Conservation (phyloP, 1,284 basidiomycete genomes). For the Anthracocystis setariae region DNA sequence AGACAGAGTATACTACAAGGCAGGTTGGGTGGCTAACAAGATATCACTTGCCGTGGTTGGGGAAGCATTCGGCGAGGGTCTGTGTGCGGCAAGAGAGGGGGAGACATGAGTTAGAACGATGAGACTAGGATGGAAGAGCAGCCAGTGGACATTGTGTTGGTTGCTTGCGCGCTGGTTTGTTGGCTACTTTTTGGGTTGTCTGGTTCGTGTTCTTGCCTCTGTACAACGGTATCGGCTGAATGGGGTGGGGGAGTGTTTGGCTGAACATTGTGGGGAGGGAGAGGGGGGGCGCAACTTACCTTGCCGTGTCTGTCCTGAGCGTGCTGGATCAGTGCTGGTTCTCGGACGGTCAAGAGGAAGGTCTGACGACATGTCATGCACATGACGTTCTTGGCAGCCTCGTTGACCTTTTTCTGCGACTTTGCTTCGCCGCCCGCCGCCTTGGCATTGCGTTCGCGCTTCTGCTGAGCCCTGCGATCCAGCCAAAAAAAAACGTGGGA, state of each 20-base stretch:
- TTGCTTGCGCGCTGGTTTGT: too few relatives aligned
- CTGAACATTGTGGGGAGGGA: too few relatives aligned
- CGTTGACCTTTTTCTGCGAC: conserved; percentile 66
- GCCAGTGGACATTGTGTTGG: too few relatives aligned
- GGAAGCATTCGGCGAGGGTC: conserved; percentile 51
- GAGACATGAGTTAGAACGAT: too few relatives aligned
- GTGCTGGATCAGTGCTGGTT: conserved; percentile 65
- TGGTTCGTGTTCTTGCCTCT: too few relatives aligned
- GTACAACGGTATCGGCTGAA: too few relatives aligned
- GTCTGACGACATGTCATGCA: conserved; percentile 70
- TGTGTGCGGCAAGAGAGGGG: conserved; percentile 12
- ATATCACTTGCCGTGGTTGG: conserved; percentile 31
- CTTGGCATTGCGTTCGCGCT: conserved; percentile 66
- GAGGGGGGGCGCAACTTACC: too few relatives aligned
- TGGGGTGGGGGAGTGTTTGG: too few relatives aligned
- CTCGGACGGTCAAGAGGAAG: conserved; percentile 70
- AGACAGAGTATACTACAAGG: neutral
- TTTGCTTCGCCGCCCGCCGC: conserved; percentile 54
- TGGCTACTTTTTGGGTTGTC: too few relatives aligned
- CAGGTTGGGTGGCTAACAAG: neutral
- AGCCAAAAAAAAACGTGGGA: too few relatives aligned
- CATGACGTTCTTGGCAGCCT: conserved; percentile 70
- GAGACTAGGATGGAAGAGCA: too few relatives aligned
- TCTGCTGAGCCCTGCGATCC: conserved; percentile 60
- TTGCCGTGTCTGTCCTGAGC: conserved; percentile 60